Conservation (phyloP, 2,329 filamentous ascomycete species). For the Paracamarosporium sp. region DNA sequence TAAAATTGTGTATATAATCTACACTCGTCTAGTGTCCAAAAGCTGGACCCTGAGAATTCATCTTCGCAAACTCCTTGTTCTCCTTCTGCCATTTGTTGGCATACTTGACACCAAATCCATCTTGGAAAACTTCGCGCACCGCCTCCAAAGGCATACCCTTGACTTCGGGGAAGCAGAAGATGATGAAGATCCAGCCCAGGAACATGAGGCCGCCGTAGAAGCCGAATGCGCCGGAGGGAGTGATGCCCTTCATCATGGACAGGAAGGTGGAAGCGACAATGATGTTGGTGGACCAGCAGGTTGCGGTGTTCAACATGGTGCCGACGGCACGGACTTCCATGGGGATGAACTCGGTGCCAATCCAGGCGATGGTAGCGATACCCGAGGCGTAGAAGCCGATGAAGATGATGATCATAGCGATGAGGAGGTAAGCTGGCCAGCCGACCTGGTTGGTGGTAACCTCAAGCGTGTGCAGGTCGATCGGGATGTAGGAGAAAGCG, state of each 20-base stretch:
- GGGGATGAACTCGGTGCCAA: conserved; percentile 45
- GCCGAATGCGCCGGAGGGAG: conserved; percentile 45
- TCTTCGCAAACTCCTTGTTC: conserved; percentile 42
- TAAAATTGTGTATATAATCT: background rate
- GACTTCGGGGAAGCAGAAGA: conserved; percentile 47
- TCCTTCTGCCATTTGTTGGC: conserved; percentile 45
- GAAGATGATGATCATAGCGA: conserved; percentile 47
- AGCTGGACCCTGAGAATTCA: conserved; percentile 26
- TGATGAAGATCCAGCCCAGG: conserved; percentile 42
- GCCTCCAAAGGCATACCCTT: conserved; percentile 46
- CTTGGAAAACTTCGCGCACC: conserved; percentile 42
- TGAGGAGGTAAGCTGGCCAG: conserved; percentile 43
- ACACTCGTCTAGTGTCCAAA: conserved; percentile 28
- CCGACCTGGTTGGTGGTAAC: conserved; percentile 37
- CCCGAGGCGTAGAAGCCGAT: conserved; percentile 44
- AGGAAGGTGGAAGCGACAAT: conserved; percentile 49
- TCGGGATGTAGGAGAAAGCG: conserved; percentile 70
- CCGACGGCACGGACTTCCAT: conserved; percentile 47
- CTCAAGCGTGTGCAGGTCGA: conserved; percentile 48
- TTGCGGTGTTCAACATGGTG: conserved; percentile 44
- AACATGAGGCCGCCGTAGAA: conserved; percentile 48
- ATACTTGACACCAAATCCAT: conserved; percentile 45
- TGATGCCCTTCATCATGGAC: conserved; percentile 49
- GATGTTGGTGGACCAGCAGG: conserved; percentile 43
- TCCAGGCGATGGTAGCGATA: conserved; percentile 46